Conservation (phyloP, 2,329 filamentous ascomycete genomes). For the Diaporthe sp. region DNA sequence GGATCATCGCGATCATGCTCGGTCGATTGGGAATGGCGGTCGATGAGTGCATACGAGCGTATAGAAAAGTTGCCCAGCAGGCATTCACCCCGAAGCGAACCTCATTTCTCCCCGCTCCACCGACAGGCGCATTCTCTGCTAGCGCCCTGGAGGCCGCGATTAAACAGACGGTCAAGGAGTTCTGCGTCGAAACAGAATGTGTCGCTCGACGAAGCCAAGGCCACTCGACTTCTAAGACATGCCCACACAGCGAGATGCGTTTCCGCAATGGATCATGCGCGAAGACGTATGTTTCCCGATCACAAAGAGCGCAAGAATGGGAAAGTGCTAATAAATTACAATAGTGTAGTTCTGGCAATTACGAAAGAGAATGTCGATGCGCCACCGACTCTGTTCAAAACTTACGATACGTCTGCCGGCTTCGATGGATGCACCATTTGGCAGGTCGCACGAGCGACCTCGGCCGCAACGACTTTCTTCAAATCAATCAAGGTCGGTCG, state of each 20-base stretch:
- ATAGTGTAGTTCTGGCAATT: not conserved
- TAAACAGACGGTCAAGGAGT: not conserved
- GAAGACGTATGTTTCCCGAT: not conserved
- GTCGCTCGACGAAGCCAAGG: not conserved
- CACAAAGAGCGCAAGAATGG: too few relatives aligned
- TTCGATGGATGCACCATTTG: not conserved
- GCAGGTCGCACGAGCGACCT: not conserved
- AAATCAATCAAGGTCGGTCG: not conserved
- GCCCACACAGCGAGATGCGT: not conserved
- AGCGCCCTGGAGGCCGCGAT: not conserved
- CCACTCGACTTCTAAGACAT: not conserved
- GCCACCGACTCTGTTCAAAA: not conserved
- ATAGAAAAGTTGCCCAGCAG: not conserved
- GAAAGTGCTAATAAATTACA: not conserved
- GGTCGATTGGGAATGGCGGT: not conserved
- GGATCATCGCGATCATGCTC: not conserved
- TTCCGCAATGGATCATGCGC: not conserved
- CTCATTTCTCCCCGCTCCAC: not conserved
- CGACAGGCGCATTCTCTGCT: not conserved
- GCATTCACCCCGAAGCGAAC: not conserved
- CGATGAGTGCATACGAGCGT: not conserved
- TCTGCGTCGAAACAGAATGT: not conserved
- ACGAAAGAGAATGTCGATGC: not conserved
- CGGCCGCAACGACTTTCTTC: not conserved
- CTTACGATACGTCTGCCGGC: not conserved